Percentiles rank a stretch among this genome's conserved stretches.
Conservation (phyloP, 1,284 basidiomycete genomes). For the Ceratobasidium sp. region DNA sequence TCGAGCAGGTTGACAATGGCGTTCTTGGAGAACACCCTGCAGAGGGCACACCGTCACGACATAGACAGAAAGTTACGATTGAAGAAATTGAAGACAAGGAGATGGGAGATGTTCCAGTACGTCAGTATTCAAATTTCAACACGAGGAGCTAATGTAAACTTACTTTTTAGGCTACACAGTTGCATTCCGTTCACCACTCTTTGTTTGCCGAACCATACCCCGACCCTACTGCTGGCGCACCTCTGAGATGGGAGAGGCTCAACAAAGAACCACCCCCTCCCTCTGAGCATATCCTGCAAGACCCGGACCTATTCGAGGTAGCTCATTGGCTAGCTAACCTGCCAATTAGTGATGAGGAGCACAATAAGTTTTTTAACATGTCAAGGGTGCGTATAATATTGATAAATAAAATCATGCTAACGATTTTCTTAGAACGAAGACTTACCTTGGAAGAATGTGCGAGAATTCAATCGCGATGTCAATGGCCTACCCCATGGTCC, state of each 20-base stretch:
- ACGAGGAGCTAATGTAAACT: background rate
- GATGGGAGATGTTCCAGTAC: background rate
- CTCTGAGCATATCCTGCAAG: background rate
- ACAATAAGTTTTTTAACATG: conserved; percentile 28
- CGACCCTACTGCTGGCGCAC: background rate
- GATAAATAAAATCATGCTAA: background rate
- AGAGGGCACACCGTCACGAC: too few species aligned
- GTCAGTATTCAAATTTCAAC: background rate
- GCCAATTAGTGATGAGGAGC: conserved; percentile 5
- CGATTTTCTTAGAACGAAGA: background rate
- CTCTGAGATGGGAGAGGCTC: background rate
- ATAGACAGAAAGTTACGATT: background rate
- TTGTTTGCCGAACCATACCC: background rate
- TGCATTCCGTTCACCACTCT: background rate
- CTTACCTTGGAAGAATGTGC: background rate
- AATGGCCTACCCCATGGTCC: background rate
- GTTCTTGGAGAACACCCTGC: too few species aligned
- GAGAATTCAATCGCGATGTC: background rate
- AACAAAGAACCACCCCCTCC: background rate
- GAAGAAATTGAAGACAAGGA: background rate
- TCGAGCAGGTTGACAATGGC: too few species aligned
- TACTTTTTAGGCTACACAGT: background rate
- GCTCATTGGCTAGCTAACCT: conserved; percentile 8
- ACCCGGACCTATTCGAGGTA: conserved; percentile 1
- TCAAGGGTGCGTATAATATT: background rate